Evolutionary conservation across 2,329 filamentous ascomycete species (phyloP), one percentile per base, ranked within the genome.

Genomic region (Madurella fahalii): DNA sequence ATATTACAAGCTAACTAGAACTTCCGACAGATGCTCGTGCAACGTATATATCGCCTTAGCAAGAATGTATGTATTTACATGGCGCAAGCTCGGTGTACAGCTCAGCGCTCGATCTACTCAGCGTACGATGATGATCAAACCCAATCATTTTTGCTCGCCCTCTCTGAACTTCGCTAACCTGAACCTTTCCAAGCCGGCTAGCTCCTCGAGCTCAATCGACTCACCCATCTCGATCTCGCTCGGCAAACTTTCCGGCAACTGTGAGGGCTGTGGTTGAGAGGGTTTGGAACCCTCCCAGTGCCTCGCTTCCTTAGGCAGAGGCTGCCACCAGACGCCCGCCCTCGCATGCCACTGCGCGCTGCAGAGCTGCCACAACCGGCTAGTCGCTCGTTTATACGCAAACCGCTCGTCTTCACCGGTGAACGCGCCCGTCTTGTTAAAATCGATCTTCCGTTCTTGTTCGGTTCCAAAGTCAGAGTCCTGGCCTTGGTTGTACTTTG

Each of bases 351-450:
- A 93, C 57, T 79, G 74, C 39, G 75, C 76, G 16, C 87, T 83
- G 68, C 88, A 93, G 67, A 94, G 83, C 71, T 94, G 88, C 89
- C 88, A 94, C 2, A 94, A 72, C n/a, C 89, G 75, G 60, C 85
- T 89, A 42, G 83, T 77, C 2, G 89, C 89, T 20, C 89, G 78
- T 69, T 89, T 89, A 63, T 90, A 92, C 0, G 89, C 89, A 67
- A 94, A 94, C 12, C 83, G 77, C 68, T 93, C 89, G 67, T 93
- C 89, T 67, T 92, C 87, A 12, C 89, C 89, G 0, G 86, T 92
- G 64, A 93, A 87, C 0, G 81, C 74, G 0, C 44, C 32, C 4
- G 85, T 79, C 59, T 85, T 83, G 47, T 76, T 80, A 65, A 93
- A 94, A 65, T 93, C 80, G n/a, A 80, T 69, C 50, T 70, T 68